Evolutionary conservation across 768 basidiomycete genomes (phyloP).

Genomic region (Tylopilus subfusipes): DNA sequence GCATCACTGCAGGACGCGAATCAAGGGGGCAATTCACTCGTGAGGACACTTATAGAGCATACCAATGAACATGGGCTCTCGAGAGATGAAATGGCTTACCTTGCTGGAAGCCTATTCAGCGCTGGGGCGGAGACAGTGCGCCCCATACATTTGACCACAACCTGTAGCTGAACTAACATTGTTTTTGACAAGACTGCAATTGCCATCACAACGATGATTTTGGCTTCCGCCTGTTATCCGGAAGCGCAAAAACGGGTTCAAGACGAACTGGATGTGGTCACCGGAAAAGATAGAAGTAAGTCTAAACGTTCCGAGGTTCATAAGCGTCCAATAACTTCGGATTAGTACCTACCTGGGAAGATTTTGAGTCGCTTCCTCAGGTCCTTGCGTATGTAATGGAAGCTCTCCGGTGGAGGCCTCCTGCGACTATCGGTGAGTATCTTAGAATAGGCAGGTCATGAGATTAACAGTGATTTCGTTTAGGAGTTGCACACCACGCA

Average conservation of each 20-base stretch:
- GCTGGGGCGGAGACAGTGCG: constrained; percentile 54
- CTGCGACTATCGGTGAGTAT: constrained; percentile 22
- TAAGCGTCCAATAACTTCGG: neutral
- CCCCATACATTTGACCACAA: neutral
- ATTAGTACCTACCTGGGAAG: constrained; percentile 36
- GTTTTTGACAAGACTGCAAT: constrained; percentile 37
- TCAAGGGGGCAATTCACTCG: constrained; percentile 36
- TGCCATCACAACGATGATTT: constrained; percentile 47
- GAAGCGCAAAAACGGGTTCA: constrained; percentile 48
- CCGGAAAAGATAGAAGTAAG: constrained; percentile 38
- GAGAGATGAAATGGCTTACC: constrained; percentile 52
- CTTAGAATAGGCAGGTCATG: neutral
- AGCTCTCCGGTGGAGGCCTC: constrained; percentile 32
- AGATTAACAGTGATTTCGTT: neutral
- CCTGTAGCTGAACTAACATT: neutral
- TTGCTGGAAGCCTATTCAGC: constrained; percentile 56
- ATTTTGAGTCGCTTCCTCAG: constrained; percentile 32
- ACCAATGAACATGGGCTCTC: constrained; percentile 45
- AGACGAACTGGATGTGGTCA: constrained; percentile 49
- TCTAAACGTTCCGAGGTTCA: neutral
- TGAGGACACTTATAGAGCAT: constrained; percentile 48
- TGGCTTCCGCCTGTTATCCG: constrained; percentile 54
- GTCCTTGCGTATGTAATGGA: constrained; percentile 37
- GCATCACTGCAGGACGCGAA: constrained; percentile 6
- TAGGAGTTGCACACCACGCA: constrained; percentile 55